phyloP scores from a whole-genome alignment of 768 basidiomycete genomes.

The Flagelloscypha sp. region DNA sequence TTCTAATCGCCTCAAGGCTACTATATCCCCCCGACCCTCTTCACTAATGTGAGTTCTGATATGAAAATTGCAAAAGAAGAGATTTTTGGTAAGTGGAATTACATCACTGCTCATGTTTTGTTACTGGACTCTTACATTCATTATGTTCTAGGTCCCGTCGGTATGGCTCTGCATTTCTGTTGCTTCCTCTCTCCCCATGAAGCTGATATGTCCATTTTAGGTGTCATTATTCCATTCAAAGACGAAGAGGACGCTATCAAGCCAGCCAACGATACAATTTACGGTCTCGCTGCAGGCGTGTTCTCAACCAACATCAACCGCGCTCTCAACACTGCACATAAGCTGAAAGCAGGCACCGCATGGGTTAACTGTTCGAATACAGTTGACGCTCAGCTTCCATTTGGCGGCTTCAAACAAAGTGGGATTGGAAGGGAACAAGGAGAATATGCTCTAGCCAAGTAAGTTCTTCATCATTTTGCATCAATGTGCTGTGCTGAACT shows the following conservation, averaged over 20 bases:
- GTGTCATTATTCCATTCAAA: slow-evolving; percentile 69
- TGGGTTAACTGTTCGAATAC: slow-evolving; percentile 38
- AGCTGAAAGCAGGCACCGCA: slow-evolving; percentile 57
- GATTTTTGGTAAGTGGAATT: slow-evolving; percentile 74
- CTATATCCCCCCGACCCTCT: slow-evolving; percentile 65
- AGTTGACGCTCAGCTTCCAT: slow-evolving; percentile 40
- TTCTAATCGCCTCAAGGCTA: too few species aligned
- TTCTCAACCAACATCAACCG: slow-evolving; percentile 52
- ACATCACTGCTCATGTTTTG: too few species aligned
- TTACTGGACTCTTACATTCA: slow-evolving; percentile 24
- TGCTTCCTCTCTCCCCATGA: too few species aligned
- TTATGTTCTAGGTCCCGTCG: slow-evolving; percentile 14
- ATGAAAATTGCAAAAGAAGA: slow-evolving; percentile 66
- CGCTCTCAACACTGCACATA: slow-evolving; percentile 46
- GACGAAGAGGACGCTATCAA: slow-evolving; percentile 42
- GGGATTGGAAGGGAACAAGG: slow-evolving; percentile 56
- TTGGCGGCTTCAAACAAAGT: slow-evolving; percentile 57
- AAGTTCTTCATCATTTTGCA: slow-evolving; percentile 8
- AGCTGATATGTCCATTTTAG: slow-evolving; percentile 28
- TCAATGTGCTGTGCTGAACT: slow-evolving; percentile 5
- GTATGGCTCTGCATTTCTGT: slow-evolving; percentile 18
- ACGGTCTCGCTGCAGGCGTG: slow-evolving; percentile 64
- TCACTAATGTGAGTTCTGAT: slow-evolving; percentile 49
- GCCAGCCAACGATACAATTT: slow-evolving; percentile 57
- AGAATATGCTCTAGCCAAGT: slow-evolving; percentile 44